phyloP scores from a whole-genome alignment of 2,329 filamentous ascomycete species.

The Paecilomyces sp. region DNA sequence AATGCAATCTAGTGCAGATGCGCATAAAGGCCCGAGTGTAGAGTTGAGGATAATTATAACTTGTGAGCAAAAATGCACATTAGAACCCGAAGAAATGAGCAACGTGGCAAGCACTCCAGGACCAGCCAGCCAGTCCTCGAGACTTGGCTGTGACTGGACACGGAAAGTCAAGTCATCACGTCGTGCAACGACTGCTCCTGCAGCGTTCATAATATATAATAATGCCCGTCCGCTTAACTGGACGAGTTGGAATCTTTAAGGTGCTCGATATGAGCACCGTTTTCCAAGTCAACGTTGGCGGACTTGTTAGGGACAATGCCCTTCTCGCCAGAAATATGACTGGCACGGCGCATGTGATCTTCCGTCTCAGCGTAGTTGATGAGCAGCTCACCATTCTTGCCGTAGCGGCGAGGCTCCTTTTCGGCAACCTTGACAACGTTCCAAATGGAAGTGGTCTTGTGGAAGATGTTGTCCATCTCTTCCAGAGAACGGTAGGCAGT shows the following conservation, averaged over 20 bases:
- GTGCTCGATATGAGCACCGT: constrained; percentile 4
- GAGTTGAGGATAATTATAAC: no score
- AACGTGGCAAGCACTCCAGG: background rate
- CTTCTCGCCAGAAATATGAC: constrained; percentile 5
- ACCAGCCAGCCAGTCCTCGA: background rate
- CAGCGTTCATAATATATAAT: background rate
- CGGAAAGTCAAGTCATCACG: background rate
- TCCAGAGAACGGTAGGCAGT: constrained; percentile 56
- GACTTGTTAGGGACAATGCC: background rate
- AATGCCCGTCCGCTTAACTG: background rate
- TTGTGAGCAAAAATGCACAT: background rate
- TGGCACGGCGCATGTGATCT: constrained; percentile 30
- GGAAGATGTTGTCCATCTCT: constrained; percentile 64
- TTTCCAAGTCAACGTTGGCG: constrained; percentile 5
- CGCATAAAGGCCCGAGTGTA: background rate
- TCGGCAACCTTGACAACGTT: constrained; percentile 44
- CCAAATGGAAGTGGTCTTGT: constrained; percentile 45
- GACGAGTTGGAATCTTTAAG: background rate
- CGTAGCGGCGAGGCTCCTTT: constrained; percentile 49
- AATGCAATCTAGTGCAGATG: background rate
- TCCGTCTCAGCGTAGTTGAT: constrained; percentile 44
- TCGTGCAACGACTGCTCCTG: background rate
- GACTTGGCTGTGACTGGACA: background rate
- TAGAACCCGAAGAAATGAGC: background rate
- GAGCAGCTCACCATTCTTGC: constrained; percentile 51